Percentiles rank a stretch among this genome's conserved stretches.
phyloP scores from a whole-genome alignment of 192 early-diverging fungal genomes.

The Gaertneriomyces semiglobifer region DNA sequence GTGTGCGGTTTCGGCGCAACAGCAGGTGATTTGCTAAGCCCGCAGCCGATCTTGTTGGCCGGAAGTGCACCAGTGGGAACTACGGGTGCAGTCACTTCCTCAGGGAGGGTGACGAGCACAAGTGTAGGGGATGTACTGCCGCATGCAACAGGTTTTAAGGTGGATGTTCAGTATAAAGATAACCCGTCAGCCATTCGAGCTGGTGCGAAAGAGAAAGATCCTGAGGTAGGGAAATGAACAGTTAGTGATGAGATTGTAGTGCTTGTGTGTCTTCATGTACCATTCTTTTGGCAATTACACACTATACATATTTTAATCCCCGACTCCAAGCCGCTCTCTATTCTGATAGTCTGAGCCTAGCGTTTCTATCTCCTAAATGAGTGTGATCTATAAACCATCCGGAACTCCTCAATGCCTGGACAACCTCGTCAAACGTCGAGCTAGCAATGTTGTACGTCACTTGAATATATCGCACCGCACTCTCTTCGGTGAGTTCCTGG shows the following conservation, averaged over 20 bases:
- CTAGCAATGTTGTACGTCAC: constrained; percentile 36
- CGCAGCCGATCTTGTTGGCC: constrained; percentile 2
- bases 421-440: constrained; percentile 34
- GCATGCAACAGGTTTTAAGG: too few relatives aligned
- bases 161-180: too few relatives aligned
- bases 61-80: constrained; percentile 1
- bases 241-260: too few relatives aligned
- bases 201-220: too few relatives aligned
- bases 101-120: too few relatives aligned
- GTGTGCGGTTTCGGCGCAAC: neutral
- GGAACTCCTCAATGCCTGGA: constrained; percentile 30
- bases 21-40: constrained; percentile 1
- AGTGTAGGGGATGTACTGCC: too few relatives aligned
- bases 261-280: too few relatives aligned
- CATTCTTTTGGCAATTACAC: too few relatives aligned
- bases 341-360: neutral
- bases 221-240: too few relatives aligned
- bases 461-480: constrained; percentile 26
- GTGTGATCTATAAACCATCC: constrained; percentile 55
- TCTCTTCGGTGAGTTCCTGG: neutral
- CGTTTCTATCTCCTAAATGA: constrained; percentile 33
- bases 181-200: too few relatives aligned
- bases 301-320: too few relatives aligned
- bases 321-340: too few relatives aligned
- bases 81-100: neutral